Percentiles rank a stretch among this genome's conserved stretches.
Evolutionary conservation across 106 monocot genomes (phyloP).

Genomic region (Dendrobium officinale): DNA sequence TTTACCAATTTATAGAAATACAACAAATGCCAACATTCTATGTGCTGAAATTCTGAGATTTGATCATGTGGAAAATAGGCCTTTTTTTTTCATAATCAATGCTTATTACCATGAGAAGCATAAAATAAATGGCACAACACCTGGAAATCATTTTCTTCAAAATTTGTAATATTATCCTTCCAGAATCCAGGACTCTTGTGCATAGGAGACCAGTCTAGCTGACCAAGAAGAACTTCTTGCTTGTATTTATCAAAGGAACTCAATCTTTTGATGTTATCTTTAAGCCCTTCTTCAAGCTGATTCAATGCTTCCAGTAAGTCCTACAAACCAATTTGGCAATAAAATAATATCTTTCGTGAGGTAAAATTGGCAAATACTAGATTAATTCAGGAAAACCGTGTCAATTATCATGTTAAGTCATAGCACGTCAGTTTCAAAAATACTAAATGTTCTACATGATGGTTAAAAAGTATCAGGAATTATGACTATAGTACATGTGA

Average conservation of each 20-base stretch:
- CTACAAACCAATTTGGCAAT: constrained; percentile 23
- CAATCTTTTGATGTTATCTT: constrained; percentile 68
- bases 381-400: not conserved
- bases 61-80: no score
- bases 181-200: constrained; percentile 95
- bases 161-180: constrained; percentile 91
- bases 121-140: constrained; percentile 23
- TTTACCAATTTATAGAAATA: no score
- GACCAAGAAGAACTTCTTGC: constrained; percentile 93
- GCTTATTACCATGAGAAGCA: not conserved
- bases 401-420: not conserved
- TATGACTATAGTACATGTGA: not conserved
- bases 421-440: not conserved
- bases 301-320: constrained; percentile 85
- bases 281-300: constrained; percentile 77
- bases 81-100: no score
- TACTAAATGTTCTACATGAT: not conserved
- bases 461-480: no score
- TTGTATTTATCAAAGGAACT: constrained; percentile 99
- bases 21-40: no score
- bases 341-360: not conserved
- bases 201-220: constrained; percentile 97
- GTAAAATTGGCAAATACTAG: not conserved
- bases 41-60: no score
- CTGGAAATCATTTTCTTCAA: constrained; percentile 99